Base-by-base conservation (phyloP, 768 basidiomycete genomes). In the Boletus patriciae region DNA sequence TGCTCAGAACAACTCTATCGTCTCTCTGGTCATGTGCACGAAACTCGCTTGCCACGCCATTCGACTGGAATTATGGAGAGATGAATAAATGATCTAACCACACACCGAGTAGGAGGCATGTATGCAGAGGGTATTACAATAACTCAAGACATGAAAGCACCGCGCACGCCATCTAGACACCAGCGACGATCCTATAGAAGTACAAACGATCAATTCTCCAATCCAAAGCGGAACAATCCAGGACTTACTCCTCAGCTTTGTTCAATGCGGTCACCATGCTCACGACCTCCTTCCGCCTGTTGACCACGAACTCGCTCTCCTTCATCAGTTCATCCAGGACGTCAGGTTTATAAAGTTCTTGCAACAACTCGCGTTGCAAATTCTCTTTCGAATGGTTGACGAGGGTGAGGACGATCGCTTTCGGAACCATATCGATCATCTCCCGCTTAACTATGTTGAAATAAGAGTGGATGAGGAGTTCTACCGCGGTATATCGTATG, bases 391-490 rank as follows among this genome's bases (percentile, higher is more conserved):
- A 87, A 73, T 87, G 86, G 69, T 86, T 89, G 48, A 99, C 96
- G 36, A 98, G 84, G 16, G 92, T 98, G 61, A 91, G 77, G 11
- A 90, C 85, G 70, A 97, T 93, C 18, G 92, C 92, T 74, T 99
- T 99, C 9, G 96, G 96, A 25, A 98, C 92, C 94, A 97, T 97
- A 74, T 98, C 96, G 66, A 98, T 98, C 91, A 98, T 94, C 75
- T 98, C 96, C 56, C 95, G 88, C 78, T 99, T 98, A 53, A 98
- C 93, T 62, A 98, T 94, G 76, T 97, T 94, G 81, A 90, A 98
- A 75, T 98, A 98, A 5, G 94, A 97, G 71, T 90, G 83, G 65
- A 98, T 98, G 68, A 99, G 85, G 46, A 98, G 82, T 74, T 99
- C 94, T 95, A 68, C 31, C 40, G 13, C 11, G 43, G 46, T 6